Evolutionary conservation across 345 rosid species (phyloP).

Genomic region (Combretum micranthum): DNA sequence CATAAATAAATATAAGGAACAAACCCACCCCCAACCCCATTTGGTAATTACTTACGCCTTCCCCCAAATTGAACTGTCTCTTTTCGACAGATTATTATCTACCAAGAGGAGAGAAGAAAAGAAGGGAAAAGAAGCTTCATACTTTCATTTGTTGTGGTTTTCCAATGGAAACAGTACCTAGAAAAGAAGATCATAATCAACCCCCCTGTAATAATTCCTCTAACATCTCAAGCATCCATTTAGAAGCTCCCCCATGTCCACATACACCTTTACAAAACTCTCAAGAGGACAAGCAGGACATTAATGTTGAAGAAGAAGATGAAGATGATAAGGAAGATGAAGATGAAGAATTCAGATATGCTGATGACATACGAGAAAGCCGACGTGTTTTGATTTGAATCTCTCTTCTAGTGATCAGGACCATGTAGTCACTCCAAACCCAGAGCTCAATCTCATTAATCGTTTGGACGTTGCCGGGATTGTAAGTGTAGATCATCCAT

Average conservation of each 20-base stretch:
- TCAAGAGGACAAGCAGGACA: constrained; percentile 16
- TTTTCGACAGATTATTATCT: too few relatives aligned
- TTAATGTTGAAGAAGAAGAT: constrained; percentile 7
- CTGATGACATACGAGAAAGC: constrained; percentile 9
- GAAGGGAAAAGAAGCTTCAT: too few relatives aligned
- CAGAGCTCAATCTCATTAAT: constrained; percentile 65
- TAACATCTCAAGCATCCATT: constrained; percentile 23
- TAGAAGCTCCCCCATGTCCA: constrained; percentile 20
- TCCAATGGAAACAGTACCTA: too few relatives aligned
- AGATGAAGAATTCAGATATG: constrained; percentile 10
- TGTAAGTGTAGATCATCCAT: constrained; percentile 13
- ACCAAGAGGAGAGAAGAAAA: too few relatives aligned
- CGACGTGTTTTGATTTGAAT: constrained; percentile 27
- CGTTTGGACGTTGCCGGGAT: constrained; percentile 28
- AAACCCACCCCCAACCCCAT: too few relatives aligned
- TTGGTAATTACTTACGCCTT: too few relatives aligned
- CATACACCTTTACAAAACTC: constrained; percentile 10
- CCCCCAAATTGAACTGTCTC: too few relatives aligned
- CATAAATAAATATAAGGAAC: too few relatives aligned
- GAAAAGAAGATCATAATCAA: background rate
- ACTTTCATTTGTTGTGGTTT: too few relatives aligned
- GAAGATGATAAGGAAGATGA: constrained; percentile 11
- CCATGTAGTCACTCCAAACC: constrained; percentile 38
- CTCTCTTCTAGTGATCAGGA: constrained; percentile 23
- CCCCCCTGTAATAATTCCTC: constrained; percentile 11